Evolutionary conservation across 2,329 filamentous ascomycete genomes (phyloP).

Genomic region (Hirsutella minnesotensis): DNA sequence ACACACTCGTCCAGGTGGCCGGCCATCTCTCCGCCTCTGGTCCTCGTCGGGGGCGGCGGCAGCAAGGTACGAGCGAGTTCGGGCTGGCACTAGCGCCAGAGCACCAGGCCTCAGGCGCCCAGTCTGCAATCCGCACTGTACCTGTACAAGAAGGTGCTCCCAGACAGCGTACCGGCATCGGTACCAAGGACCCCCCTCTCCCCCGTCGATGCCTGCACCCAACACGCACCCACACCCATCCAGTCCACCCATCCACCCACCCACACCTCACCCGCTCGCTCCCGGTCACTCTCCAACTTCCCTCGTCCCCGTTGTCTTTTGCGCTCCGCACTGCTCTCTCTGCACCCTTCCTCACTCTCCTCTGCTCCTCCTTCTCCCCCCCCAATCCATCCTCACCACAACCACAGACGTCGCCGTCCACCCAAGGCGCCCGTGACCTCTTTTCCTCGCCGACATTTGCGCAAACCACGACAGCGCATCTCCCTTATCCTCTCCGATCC

Average conservation of each 20-base stretch:
- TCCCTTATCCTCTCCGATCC: not conserved
- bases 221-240: constrained; percentile 1
- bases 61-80: not conserved
- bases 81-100: not conserved
- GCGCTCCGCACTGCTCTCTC: constrained; percentile 2
- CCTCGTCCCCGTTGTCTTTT: constrained; percentile 1
- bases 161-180: not conserved
- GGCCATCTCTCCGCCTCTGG: not conserved
- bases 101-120: too few species aligned
- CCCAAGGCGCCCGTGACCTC: not conserved
- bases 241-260: not conserved
- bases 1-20: too few species aligned
- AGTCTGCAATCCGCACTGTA: not conserved
- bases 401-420: not conserved
- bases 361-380: not conserved
- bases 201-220: constrained; percentile 1
- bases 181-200: not conserved
- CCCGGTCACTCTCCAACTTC: constrained; percentile 2
- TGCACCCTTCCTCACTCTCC: not conserved
- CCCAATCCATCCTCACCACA: not conserved
- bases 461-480: not conserved
- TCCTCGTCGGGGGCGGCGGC: not conserved
- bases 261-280: not conserved
- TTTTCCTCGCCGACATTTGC: not conserved
- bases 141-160: not conserved